Evolutionary conservation across 2,329 filamentous ascomycete genomes (phyloP).

Genomic region (Cadophora malorum): DNA sequence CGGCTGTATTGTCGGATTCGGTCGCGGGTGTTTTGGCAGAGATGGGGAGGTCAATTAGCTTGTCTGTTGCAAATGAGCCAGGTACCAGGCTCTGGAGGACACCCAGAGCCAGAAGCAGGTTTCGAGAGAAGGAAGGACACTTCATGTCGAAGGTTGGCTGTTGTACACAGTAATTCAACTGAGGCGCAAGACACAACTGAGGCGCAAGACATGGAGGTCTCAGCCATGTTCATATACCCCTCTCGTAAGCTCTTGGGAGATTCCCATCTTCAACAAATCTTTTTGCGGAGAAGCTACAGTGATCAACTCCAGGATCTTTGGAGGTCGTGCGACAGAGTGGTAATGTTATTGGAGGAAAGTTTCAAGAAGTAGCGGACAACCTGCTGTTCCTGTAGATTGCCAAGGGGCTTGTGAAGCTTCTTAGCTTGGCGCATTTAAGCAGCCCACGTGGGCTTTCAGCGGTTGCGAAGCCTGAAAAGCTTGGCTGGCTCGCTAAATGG

Average conservation of each 20-base stretch:
- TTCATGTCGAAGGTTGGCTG: background rate
- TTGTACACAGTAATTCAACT: background rate
- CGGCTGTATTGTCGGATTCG: constrained; percentile 4
- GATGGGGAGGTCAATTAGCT: constrained; percentile 12
- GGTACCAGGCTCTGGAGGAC: background rate
- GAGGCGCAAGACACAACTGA: background rate
- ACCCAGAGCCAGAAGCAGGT: background rate
- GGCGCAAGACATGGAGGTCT: background rate
- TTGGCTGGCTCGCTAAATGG: constrained; percentile 2
- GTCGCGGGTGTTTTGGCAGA: background rate
- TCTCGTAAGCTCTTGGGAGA: background rate
- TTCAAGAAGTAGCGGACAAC: background rate
- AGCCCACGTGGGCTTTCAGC: constrained; percentile 2
- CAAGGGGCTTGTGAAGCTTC: constrained; percentile 9
- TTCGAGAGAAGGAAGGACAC: background rate
- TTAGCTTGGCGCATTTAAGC: constrained; percentile 11
- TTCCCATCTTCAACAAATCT: background rate
- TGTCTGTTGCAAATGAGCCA: constrained; percentile 7
- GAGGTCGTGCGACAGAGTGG: background rate
- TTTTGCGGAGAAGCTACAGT: background rate
- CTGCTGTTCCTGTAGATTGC: constrained; percentile 7
- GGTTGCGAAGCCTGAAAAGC: background rate
- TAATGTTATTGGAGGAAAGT: constrained; percentile 11
- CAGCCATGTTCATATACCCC: constrained; percentile 13
- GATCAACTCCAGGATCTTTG: constrained; percentile 1